phyloP scores from a whole-genome alignment of 805 yeast species.

The Yamadazyma nakazawae region DNA sequence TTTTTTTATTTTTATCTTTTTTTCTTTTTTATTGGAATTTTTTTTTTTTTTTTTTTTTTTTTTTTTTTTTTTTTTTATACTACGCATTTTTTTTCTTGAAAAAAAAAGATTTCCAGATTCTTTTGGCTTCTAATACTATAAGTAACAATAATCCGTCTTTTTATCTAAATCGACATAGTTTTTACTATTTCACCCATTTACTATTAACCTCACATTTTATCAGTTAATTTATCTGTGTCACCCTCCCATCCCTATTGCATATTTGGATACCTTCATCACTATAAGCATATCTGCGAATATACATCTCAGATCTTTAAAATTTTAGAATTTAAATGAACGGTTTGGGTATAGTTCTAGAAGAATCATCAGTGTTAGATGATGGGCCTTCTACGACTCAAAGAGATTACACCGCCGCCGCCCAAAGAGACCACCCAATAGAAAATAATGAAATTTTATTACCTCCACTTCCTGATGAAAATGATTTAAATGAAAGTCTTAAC shows the following conservation, averaged over 20 bases:
- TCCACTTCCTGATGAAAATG: constrained; percentile 25
- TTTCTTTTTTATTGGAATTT: neutral
- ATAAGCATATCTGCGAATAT: neutral
- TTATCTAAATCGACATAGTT: neutral
- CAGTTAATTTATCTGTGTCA: neutral
- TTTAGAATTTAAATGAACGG: constrained; percentile 16
- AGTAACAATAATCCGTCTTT: constrained; percentile 3
- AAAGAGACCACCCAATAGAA: neutral
- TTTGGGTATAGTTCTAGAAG: constrained; percentile 33
- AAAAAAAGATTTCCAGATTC: constrained; percentile 1
- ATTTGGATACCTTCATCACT: neutral
- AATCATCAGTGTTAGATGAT: constrained; percentile 5
- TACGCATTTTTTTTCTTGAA: neutral
- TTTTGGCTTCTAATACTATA: constrained; percentile 1
- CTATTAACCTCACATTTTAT: neutral
- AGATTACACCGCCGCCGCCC: neutral
- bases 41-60: neutral
- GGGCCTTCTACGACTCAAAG: neutral
- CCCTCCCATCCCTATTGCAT: neutral
- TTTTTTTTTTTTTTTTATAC: neutral
- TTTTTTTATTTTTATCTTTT: too few relatives aligned
- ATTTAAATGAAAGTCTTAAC: constrained; percentile 5
- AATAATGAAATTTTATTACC: constrained; percentile 23
- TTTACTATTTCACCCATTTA: neutral
- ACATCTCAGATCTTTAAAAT: neutral